Evolutionary conservation across 108 stramenopile species (phyloP).

Genomic region (Pseudonitzschia pungens): DNA sequence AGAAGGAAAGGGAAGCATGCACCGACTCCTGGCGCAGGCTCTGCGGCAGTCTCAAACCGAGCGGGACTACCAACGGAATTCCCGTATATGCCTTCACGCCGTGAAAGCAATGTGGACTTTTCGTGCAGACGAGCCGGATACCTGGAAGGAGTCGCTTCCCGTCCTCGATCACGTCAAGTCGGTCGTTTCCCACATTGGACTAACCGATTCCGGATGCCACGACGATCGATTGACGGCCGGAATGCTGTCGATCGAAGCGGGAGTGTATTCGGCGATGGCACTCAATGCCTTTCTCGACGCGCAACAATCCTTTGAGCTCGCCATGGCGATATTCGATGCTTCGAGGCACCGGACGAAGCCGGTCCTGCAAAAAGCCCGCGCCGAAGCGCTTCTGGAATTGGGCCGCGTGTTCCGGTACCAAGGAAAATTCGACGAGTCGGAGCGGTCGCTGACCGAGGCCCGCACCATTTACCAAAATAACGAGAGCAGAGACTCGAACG

Average conservation of each 20-base stretch:
- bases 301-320: conserved; percentile 46
- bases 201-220: conserved; percentile 1
- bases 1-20: conserved; percentile 61
- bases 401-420: conserved; percentile 54
- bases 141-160: conserved; percentile 52
- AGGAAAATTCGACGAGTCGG: conserved; percentile 43
- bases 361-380: conserved; percentile 25
- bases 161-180: conserved; percentile 65
- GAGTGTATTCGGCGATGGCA: conserved; percentile 63
- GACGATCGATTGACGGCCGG: conserved; percentile 39
- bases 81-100: conserved; percentile 46
- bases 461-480: conserved; percentile 26
- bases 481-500: conserved; percentile 14
- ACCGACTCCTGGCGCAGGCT: conserved; percentile 56
- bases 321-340: conserved; percentile 43
- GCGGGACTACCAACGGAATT: conserved; percentile 22
- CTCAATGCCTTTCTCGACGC: conserved; percentile 65
- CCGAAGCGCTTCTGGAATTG: conserved; percentile 48
- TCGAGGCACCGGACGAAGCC: conserved; percentile 6
- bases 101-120: conserved; percentile 53
- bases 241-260: conserved; percentile 54
- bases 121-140: conserved; percentile 35
- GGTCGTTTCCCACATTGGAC: conserved; percentile 33
- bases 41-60: conserved; percentile 52
- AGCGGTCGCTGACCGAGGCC: conserved; percentile 35